Base-by-base conservation (phyloP, 2,329 filamentous ascomycete species). In the Dothidotthia symphoricarpi region DNA sequence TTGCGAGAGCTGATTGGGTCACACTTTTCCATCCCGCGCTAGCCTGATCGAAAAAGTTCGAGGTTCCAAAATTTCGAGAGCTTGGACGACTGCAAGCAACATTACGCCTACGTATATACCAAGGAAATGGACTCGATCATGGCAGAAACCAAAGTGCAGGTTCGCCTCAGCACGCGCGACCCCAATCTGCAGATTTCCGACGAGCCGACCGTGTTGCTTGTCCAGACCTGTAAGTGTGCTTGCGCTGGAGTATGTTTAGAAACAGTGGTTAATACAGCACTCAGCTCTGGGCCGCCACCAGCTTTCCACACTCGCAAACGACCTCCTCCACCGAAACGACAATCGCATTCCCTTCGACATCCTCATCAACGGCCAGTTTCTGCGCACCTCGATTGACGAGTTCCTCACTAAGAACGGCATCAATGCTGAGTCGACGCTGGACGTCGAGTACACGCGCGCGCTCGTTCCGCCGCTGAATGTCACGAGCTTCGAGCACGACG, bases 401-500 rank as follows among this genome's bases (percentile, higher is more conserved):
- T 95, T 95, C 69, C 81, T 98, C 43, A 83, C 83, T 12, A 75
- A 82, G 46, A 86, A 93, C 59, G 91, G 91, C 33, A 83, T 97
- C 45, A 95, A 88, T 14, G 80, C 88, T 28, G 93, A 98, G 73
- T 86, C 84, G 4, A 91, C 85, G 3, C 72, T 98, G 35, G 85
- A 84, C 24, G 78, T 98, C 40, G 90, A 97, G 73, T 98, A 97
- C 69, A 88, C 96, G 24, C 85, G 89, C 57, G 93, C 89, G 48
- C 74, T 96, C 53, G 82, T 96, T 43, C 93, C 93, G 6, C 93
- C 93, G 13, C 76, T 86, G 24, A 91, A 93, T 66, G 83, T 95
- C 54, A 85, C 89, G 10, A 93, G 86, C 61, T 98, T 95, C 65
- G 85, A 96, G 71, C 91, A 98, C 66, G 90, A 98, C 61, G 93